These are phyloP conservation scores for Populus euphratica DNA, from an alignment of 345 rosid species.

Conservation along the genomic window DNA sequence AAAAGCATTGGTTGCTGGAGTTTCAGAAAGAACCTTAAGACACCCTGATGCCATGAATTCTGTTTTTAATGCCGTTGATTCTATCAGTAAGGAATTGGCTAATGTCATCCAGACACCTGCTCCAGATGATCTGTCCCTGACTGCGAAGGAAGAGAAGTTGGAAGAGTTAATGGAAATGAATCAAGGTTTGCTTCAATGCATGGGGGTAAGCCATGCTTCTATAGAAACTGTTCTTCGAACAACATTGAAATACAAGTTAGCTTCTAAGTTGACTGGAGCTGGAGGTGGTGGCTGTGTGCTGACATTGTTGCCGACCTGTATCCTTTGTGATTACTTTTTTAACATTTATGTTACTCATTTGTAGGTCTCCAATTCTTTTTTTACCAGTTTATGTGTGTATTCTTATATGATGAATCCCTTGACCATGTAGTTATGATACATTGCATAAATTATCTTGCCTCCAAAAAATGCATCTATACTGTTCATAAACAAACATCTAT, in stretches of 20 bases:
- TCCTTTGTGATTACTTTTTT: constrained; percentile 32
- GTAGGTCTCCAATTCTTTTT: neutral
- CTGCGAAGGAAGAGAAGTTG: constrained; percentile 63
- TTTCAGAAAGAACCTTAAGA: constrained; percentile 65
- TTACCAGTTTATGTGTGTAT: neutral
- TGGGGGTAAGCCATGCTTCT: constrained; percentile 90
- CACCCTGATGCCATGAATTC: constrained; percentile 69
- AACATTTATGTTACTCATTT: neutral
- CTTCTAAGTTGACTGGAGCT: constrained; percentile 92
- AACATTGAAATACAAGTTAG: constrained; percentile 68
- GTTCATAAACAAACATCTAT: neutral
- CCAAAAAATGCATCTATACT: neutral
- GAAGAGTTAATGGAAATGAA: constrained; percentile 89
- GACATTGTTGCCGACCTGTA: constrained; percentile 78
- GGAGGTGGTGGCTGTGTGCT: constrained; percentile 97
- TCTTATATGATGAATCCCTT: neutral
- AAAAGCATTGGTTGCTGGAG: constrained; percentile 83
- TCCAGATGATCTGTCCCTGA: constrained; percentile 41
- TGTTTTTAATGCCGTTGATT: constrained; percentile 76
- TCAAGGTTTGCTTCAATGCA: constrained; percentile 82
- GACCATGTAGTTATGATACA: neutral
- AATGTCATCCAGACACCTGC: constrained; percentile 50
- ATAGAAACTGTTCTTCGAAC: constrained; percentile 74
- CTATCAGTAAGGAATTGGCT: constrained; percentile 66
- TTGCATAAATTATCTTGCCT: neutral